Evolutionary conservation across 2,329 filamentous ascomycete species (phyloP), one percentile per base, ranked within the genome.

Genomic region (Neofusicoccum umdonicola): DNA sequence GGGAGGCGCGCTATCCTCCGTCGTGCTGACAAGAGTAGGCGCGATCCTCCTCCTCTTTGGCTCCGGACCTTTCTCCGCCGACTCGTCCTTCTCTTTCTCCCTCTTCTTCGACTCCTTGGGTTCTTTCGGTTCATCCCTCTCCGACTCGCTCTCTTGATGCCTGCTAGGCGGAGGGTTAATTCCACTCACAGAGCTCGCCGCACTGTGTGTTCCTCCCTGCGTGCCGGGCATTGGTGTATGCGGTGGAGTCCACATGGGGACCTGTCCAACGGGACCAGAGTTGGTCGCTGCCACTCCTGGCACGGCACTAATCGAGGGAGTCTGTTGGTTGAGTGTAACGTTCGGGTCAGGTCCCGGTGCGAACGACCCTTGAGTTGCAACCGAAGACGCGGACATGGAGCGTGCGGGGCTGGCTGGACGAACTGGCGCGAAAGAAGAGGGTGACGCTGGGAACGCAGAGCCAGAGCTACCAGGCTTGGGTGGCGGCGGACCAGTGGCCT

Each of bases 241-340:
- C 0, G 94, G 95, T 2, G 95, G 94, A 7, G 94, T 97, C 42
- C 91, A 92, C 71, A 96, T 87, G 0, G 93, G 91, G 48, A 96
- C 80, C 9, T 60, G 66, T 3, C 78, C 78, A 13, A 80, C 75
- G n/a, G 76, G 75, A 2, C 27, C 56, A 1, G 90, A 91, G 68
- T 89, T 90, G 9, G 90, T 82, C 5, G 91, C 91, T 12, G 91
- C 88, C 31, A 96, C 87, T 61, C 88, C 84, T 0, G 93, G 92
- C 15, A 97, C 84, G 62, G 84, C 91, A 13, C 92, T 90, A 37
- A 92, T 85, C 8, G 91, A 90, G 0, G 95, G 87, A 0, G 91
- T 88, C 1, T 92, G 91, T 62, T 93, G 93, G 73, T 88, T 93
- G 56, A 91, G 82, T 35, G 92, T 82, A 11, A 75, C 76, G 17